Evolutionary conservation across 2,329 filamentous ascomycete genomes (phyloP), one percentile per base, ranked within the genome.

Genomic region (Pseudogymnoascus sp.): DNA sequence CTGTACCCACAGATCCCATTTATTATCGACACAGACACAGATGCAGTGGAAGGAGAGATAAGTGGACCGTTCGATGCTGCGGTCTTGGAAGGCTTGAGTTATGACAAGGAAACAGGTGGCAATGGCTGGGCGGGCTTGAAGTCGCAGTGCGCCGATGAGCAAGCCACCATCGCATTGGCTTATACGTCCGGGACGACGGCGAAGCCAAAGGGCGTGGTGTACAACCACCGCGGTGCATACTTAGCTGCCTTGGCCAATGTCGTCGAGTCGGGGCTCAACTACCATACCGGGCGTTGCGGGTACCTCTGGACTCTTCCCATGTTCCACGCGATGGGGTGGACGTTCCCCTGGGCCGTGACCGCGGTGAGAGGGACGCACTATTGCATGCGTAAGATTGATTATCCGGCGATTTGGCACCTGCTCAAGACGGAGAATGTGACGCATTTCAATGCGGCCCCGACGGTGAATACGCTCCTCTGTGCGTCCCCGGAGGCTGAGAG

Each of bases 151-250:
- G 75, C 79, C 1, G 80, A 90, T 67, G 94, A 99, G 71, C 87
- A 96, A 65, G 84, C 84, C 62, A 81, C 90, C 66, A 81, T 97
- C 62, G 90, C 92, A 2, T 83, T 99, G 60, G 90, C 92, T 1
- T 97, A 97, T 72, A 99, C 94, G 0, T 94, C 88, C 26, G 92
- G 92, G 3, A 97, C 94, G 0, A 97, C 94, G 0, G 91, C 92
- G 0, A 79, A 82, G 28, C 94, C 94, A 1, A 97, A 99, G 72
- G 94, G 94, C 4, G 92, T 96, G 2, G 85, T 95, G 60, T 96
- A 88, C 70, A 96, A 90, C 1, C 90, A 97, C 72, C 82, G 94
- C 52, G 89, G 92, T 3, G 84, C 84, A 6, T 99, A 97, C 70
- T 79, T 99, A 10, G 92, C 90, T 0, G 79, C 90, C 0, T 69